Percentiles rank a stretch among this genome's conserved stretches.
These are phyloP conservation scores for Lipomyces kockii DNA, from an alignment of 805 yeast genomes.

Conservation along the genomic window DNA sequence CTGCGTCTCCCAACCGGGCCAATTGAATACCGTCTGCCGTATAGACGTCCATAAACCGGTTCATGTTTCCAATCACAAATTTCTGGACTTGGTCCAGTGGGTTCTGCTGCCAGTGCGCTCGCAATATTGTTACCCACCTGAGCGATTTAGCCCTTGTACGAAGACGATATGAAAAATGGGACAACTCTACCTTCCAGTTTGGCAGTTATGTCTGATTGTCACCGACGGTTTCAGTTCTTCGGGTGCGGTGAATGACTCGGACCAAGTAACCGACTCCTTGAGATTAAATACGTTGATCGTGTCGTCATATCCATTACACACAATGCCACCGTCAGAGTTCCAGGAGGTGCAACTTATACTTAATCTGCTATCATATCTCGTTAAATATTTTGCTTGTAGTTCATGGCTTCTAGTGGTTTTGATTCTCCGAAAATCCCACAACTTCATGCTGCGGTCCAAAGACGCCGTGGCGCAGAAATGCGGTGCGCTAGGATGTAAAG, in stretches of 20 bases:
- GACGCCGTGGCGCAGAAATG: constrained; percentile 85
- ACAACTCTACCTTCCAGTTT: constrained; percentile 63
- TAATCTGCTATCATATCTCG: constrained; percentile 71
- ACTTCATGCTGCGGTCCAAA: constrained; percentile 76
- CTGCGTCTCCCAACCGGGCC: constrained; percentile 66
- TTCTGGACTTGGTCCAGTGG: constrained; percentile 77
- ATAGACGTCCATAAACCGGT: constrained; percentile 80
- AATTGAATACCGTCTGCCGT: constrained; percentile 74
- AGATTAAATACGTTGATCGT: constrained; percentile 74
- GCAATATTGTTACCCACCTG: constrained; percentile 92
- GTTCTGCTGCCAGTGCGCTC: constrained; percentile 80
- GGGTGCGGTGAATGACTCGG: constrained; percentile 20
- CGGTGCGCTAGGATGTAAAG: constrained; percentile 69
- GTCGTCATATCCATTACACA: constrained; percentile 93
- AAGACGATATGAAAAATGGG: not conserved
- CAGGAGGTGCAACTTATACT: constrained; percentile 87
- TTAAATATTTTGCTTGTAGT: constrained; percentile 54
- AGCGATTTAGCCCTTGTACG: not conserved
- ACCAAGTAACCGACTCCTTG: constrained; percentile 32
- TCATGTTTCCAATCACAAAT: constrained; percentile 93
- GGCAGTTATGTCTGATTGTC: constrained; percentile 85
- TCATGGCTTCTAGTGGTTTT: constrained; percentile 24
- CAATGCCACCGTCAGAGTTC: constrained; percentile 68
- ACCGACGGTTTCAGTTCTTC: constrained; percentile 60
- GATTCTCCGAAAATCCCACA: constrained; percentile 81